Conservation (phyloP, 2,329 filamentous ascomycete genomes). For the Davidsoniella virescens region DNA sequence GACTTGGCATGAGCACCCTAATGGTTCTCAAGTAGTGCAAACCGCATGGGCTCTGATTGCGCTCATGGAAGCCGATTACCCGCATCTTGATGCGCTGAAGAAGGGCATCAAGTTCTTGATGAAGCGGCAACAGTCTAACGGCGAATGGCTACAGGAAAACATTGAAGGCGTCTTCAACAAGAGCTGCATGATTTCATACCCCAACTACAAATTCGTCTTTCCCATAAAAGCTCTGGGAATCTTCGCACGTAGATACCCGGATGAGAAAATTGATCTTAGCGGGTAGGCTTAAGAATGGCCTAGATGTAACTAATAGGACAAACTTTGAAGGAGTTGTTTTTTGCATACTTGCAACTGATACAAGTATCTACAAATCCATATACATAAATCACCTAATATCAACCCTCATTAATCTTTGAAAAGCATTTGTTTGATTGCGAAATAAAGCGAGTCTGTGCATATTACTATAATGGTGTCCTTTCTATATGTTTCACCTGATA, state of each 20-base stretch:
- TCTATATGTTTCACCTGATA: too few species aligned
- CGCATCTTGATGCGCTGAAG: conserved; percentile 53
- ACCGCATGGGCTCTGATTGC: conserved; percentile 81
- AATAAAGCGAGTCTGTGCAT: too few species aligned
- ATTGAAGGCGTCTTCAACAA: conserved; percentile 99
- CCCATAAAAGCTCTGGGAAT: conserved; percentile 86
- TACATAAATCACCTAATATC: too few species aligned
- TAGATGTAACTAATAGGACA: too few species aligned
- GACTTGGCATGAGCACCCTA: conserved; percentile 56
- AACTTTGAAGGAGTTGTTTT: too few species aligned
- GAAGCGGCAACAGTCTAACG: conserved; percentile 68
- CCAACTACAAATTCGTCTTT: conserved; percentile 97
- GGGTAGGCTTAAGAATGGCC: too few species aligned
- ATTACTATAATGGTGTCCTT: too few species aligned
- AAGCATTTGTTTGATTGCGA: too few species aligned
- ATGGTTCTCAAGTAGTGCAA: conserved; percentile 77
- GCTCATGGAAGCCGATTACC: conserved; percentile 68
- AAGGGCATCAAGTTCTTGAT: conserved; percentile 69
- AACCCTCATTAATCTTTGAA: too few species aligned
- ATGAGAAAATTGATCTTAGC: conserved; percentile 32
- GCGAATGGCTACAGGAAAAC: conserved; percentile 87
- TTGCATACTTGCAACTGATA: too few species aligned
- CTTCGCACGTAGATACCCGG: conserved; percentile 59
- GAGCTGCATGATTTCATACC: conserved; percentile 97
- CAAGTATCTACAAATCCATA: too few species aligned